Base-by-base conservation (phyloP, 306 rosid genomes). In the Prunus fruticosa region DNA sequence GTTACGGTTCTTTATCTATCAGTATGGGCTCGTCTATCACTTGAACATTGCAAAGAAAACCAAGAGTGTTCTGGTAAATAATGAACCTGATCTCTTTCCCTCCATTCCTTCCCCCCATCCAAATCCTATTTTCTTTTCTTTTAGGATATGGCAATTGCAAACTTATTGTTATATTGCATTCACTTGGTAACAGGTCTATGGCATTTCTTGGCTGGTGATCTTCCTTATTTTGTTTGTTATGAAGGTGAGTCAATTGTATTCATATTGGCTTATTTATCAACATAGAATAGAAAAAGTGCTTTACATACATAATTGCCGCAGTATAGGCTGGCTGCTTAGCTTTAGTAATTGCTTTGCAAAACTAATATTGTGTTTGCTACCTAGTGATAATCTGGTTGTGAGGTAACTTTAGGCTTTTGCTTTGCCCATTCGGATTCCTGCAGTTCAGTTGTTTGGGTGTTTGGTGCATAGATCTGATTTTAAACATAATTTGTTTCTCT, bases 1-100 rank as follows among this genome's bases (percentile, higher is more conserved):
- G 53, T 69, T 91, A n/a, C 91, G 98, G 3, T 95, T 95, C 86
- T 95, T 95, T 79, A 86, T 95, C 82, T 95, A 95, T 85, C 98
- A 95, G 84, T 95, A 87, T 79, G 98, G 98, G 69, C 93, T 95
- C 51, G 98, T 95, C 11, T 95, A 95, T 81, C 98, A 95, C 86
- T 83, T 95, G 61, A 82, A 80, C 69, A 88, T 92, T 52, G 82
- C 91, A 2, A 84, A 81, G 81, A 20, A 80, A 23, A 84, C 84
- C 50, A 88, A 83, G 85, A 95, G 89, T 87, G 73, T 95, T 64
- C 84, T 92, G 86, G 98, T 86, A 71, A 82, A 81, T 86, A 68
- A 41, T 56, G 72, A n/a, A 56, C 67, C 22, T 41, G 32, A 63
- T 51, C 45, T 43, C 58, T 52, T 41, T 72, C 46, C 49, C 43